These are phyloP conservation scores for Linnemannia hyalina DNA, from an alignment of 192 early-diverging fungal genomes.

Conservation along the genomic window DNA sequence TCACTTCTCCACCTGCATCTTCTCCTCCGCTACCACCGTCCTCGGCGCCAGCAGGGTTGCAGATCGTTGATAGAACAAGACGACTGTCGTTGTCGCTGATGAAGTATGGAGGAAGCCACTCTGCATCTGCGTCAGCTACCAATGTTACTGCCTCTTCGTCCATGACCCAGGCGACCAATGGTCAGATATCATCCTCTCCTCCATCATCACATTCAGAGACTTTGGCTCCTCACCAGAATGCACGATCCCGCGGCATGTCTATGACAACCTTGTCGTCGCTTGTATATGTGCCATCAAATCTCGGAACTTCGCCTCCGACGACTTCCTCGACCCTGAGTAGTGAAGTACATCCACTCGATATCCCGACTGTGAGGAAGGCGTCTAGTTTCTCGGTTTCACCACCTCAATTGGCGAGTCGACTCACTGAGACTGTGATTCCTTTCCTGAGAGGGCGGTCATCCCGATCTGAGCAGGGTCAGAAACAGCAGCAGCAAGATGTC, in stretches of 20 bases:
- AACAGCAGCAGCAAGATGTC: background rate
- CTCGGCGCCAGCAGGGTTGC: constrained; percentile 30
- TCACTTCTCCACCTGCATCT: background rate
- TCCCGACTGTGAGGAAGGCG: constrained; percentile 8
- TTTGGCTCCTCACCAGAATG: background rate
- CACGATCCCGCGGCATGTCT: constrained; percentile 26
- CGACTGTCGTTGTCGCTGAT: constrained; percentile 41
- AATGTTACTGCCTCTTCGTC: background rate
- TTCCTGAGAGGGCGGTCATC: constrained; percentile 26
- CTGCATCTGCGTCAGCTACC: background rate
- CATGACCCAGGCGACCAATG: background rate
- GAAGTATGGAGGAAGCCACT: constrained; percentile 25
- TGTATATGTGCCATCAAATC: constrained; percentile 21
- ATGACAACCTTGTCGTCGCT: constrained; percentile 12
- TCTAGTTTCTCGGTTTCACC: constrained; percentile 45
- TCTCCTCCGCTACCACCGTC: constrained; percentile 2
- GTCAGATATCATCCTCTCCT: background rate
- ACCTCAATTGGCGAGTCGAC: constrained; percentile 35
- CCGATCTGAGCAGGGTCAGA: constrained; percentile 2
- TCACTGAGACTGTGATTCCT: constrained; percentile 37
- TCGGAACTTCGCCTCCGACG: constrained; percentile 13
- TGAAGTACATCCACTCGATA: constrained; percentile 25
- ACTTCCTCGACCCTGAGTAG: background rate
- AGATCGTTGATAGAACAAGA: constrained; percentile 38
- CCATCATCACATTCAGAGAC: background rate